Percentiles rank a stretch among this genome's conserved stretches.
phyloP scores from a whole-genome alignment of 2,329 filamentous ascomycete species.

The Cyclaneusma minus region DNA sequence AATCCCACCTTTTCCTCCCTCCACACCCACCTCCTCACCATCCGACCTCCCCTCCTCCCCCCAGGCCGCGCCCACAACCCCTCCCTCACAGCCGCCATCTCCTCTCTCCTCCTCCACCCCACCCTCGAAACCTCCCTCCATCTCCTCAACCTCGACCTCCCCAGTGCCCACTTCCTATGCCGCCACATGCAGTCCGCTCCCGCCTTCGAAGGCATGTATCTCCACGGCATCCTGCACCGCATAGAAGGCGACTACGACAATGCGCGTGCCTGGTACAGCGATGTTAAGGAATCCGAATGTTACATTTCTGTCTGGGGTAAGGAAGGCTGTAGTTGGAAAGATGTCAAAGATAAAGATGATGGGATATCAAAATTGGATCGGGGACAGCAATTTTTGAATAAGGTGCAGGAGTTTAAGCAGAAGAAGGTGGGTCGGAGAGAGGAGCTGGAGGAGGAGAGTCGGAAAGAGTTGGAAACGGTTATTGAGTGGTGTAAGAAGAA shows the following conservation, averaged over 20 bases:
- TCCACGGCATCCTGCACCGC: constrained; percentile 32
- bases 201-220: constrained; percentile 32
- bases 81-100: constrained; percentile 12
- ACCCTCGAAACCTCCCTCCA: constrained; percentile 33
- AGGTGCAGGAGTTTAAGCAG: constrained; percentile 22
- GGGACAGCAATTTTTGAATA: constrained; percentile 11
- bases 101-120: constrained; percentile 25
- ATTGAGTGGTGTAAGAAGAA: constrained; percentile 26
- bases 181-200: constrained; percentile 33
- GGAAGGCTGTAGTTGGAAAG: constrained; percentile 2
- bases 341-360: not conserved
- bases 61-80: constrained; percentile 7
- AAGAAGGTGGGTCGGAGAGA: constrained; percentile 4
- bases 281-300: constrained; percentile 23
- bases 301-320: constrained; percentile 20
- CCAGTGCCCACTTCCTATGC: constrained; percentile 33
- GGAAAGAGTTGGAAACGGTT: constrained; percentile 23
- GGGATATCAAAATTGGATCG: not conserved
- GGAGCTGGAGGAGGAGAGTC: constrained; percentile 17
- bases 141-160: constrained; percentile 32
- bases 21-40: too few relatives aligned
- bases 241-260: constrained; percentile 34
- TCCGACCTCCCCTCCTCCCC: constrained; percentile 15
- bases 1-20: too few relatives aligned
- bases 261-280: constrained; percentile 28